phyloP scores from a whole-genome alignment of 2,329 filamentous ascomycete species.

The Colletotrichum paranaense region DNA sequence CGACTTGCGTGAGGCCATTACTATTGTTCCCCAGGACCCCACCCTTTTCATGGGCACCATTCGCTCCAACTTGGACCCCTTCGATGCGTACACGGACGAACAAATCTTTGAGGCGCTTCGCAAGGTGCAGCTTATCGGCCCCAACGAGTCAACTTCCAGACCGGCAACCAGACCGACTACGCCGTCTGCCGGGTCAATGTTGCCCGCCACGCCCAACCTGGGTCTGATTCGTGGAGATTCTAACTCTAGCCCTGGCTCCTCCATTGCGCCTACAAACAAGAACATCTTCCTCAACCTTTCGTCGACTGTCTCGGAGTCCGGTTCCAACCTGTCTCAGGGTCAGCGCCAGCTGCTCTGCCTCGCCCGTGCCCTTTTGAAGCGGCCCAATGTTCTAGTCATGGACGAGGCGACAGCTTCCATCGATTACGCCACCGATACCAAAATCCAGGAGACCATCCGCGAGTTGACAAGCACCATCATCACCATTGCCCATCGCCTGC shows the following conservation, averaged over 20 bases:
- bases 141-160: conserved; percentile 57
- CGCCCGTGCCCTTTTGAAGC: conserved; percentile 90
- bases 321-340: conserved; percentile 93
- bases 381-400: conserved; percentile 95
- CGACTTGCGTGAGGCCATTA: conserved; percentile 92
- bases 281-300: conserved; percentile 92
- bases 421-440: conserved; percentile 93
- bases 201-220: conserved; percentile 32
- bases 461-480: conserved; percentile 93
- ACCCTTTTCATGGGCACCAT: conserved; percentile 95
- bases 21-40: conserved; percentile 97
- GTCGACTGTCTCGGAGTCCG: conserved; percentile 87
- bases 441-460: conserved; percentile 97
- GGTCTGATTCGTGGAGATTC: conserved; percentile 18
- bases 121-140: conserved; percentile 86
- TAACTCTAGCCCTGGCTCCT: conserved; percentile 33
- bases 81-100: conserved; percentile 87
- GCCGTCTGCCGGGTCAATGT: conserved; percentile 37
- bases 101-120: conserved; percentile 89
- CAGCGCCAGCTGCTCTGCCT: conserved; percentile 95
- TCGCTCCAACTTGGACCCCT: conserved; percentile 92
- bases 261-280: conserved; percentile 77
- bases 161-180: conserved; percentile 38
- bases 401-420: conserved; percentile 98
- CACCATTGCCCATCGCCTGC: conserved; percentile 94